These are phyloP conservation scores for Apiospora hydei DNA, from an alignment of 2,329 filamentous ascomycete species.

Conservation along the genomic window DNA sequence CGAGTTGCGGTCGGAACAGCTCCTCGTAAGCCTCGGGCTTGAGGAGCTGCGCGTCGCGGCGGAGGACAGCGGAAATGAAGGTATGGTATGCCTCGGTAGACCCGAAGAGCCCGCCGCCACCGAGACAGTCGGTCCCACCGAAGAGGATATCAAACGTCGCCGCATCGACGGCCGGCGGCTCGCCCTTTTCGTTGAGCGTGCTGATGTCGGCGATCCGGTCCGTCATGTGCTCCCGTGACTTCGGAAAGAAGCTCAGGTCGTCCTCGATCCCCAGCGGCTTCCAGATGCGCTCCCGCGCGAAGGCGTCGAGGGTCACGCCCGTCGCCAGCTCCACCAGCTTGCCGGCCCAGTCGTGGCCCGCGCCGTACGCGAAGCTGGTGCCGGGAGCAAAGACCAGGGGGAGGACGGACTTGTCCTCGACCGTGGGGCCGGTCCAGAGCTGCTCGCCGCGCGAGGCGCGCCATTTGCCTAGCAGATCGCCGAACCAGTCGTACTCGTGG, in stretches of 20 bases:
- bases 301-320: constrained; percentile 31
- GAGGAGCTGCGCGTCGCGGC: constrained; percentile 36
- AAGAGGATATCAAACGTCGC: constrained; percentile 31
- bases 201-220: constrained; percentile 34
- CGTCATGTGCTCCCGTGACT: constrained; percentile 33
- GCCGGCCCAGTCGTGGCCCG: constrained; percentile 36
- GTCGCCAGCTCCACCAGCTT: constrained; percentile 32
- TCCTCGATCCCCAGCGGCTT: constrained; percentile 34
- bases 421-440: constrained; percentile 31
- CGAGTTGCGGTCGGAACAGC: constrained; percentile 39
- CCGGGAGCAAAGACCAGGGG: constrained; percentile 35
- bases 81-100: constrained; percentile 35
- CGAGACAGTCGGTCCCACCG: constrained; percentile 34
- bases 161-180: constrained; percentile 33
- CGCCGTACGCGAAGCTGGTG: constrained; percentile 33
- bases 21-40: constrained; percentile 33
- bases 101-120: constrained; percentile 33
- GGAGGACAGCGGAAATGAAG: constrained; percentile 36
- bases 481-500: constrained; percentile 51
- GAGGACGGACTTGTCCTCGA: constrained; percentile 32
- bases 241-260: constrained; percentile 34
- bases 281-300: constrained; percentile 36
- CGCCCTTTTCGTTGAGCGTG: constrained; percentile 32
- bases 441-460: constrained; percentile 35
- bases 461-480: constrained; percentile 41